Base-by-base conservation (phyloP, 495 filamentous ascomycete species). In the Lindgomyces ingoldianus region DNA sequence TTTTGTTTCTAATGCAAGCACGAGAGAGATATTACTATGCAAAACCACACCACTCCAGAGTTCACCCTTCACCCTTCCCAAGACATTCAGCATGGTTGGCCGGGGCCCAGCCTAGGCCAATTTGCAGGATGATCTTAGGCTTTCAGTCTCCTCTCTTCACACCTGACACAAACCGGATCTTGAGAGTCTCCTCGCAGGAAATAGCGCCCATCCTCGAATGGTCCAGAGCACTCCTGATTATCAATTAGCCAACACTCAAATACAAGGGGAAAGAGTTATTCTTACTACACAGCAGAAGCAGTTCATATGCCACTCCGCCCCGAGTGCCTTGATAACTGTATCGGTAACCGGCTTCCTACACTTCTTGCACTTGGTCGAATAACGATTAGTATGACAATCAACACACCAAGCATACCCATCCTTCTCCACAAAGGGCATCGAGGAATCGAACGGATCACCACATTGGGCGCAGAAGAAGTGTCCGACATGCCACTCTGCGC, bases 391-490 rank as follows among this genome's bases (percentile, higher is more conserved):
- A 78, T 98, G 93, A 74, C 94, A 99, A 33, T 81, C 80, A 16
- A 98, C 84, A 75, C 94, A 99, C 95, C 95, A 99, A 30, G 94
- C 94, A 77, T 95, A 98, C n/a, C 93, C 93, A 67, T 98, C 93
- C 74, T 95, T 96, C 75, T 99, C 95, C 22, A 99, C 94, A 74
- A 96, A 94, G 49, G 92, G 91, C 54, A 86, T 93, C 41, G 83
- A 79, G 16, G 81, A 79, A 72, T 88, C 88, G 74, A 97, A 97
- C 18, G 93, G 91, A 82, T 99, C 94, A 64, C 94, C 94, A 77
- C 94, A 99, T 81, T 99, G 90, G 27, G 95, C 95, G 73, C 94
- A 99, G 83, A 98, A 99, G 80, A 99, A 99, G 79, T 99, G 94
- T 1, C 94, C 94, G 65, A 90, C 89, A 76, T 99, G 94, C 91